Conservation (phyloP, 2,329 filamentous ascomycete genomes). For the Aspergillus sp. region DNA sequence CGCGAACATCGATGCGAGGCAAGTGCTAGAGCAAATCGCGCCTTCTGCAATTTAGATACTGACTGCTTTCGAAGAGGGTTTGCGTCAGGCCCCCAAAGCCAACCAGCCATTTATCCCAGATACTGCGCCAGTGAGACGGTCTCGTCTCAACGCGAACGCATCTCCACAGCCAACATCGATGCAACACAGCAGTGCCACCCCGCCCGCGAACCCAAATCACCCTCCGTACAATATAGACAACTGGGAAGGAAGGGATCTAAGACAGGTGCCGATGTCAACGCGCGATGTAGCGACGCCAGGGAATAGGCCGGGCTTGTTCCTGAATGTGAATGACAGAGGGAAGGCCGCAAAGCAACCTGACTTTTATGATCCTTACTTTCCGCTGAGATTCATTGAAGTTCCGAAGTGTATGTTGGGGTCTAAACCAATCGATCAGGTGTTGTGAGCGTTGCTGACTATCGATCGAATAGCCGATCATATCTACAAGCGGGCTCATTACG, state of each 20-base stretch:
- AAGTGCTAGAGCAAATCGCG: constrained; percentile 4
- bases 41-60: constrained; percentile 3
- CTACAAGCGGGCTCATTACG: constrained; percentile 78
- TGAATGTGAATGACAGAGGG: constrained; percentile 16
- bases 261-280: constrained; percentile 30
- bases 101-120: constrained; percentile 35
- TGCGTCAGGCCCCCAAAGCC: constrained; percentile 32
- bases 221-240: constrained; percentile 23
- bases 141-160: constrained; percentile 19
- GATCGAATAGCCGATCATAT: constrained; percentile 50
- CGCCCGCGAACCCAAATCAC: constrained; percentile 23
- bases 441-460: background rate
- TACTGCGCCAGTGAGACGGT: constrained; percentile 29
- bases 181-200: constrained; percentile 18
- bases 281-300: constrained; percentile 37
- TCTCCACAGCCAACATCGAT: constrained; percentile 25
- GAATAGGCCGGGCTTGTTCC: constrained; percentile 34
- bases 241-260: constrained; percentile 33
- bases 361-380: constrained; percentile 33
- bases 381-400: constrained; percentile 28
- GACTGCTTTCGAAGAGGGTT: constrained; percentile 23
- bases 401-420: constrained; percentile 25
- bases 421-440: background rate
- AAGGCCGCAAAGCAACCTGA: constrained; percentile 28
- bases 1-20: constrained; percentile 23